A percentile compares a stretch with the other conserved stretches of the same genome.
Conservation (phyloP, 116 monocot species). For the Posidonia oceanica region DNA sequence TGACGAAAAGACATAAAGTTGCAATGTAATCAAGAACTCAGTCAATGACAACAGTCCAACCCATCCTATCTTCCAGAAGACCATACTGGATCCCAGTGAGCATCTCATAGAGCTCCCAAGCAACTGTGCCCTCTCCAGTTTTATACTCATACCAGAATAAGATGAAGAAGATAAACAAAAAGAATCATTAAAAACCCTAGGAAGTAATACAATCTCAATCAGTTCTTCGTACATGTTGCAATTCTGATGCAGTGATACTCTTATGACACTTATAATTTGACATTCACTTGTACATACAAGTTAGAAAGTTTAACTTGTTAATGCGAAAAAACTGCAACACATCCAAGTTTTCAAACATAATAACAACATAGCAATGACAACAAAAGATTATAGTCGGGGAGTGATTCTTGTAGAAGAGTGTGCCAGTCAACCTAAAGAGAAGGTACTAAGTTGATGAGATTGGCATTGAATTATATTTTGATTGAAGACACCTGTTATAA, state of each 20-base stretch:
- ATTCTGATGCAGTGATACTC: not conserved
- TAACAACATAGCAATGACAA: too few species aligned
- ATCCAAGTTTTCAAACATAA: too few species aligned
- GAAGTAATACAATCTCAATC: not conserved
- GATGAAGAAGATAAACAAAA: not conserved
- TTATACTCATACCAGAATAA: slow-evolving; percentile 44
- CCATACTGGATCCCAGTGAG: slow-evolving; percentile 84
- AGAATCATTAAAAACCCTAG: slow-evolving; percentile 7
- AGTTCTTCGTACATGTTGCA: not conserved
- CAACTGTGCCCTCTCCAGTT: slow-evolving; percentile 32
- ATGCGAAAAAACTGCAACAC: too few species aligned
- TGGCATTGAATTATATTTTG: too few species aligned
- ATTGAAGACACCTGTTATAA: too few species aligned
- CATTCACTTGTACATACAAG: not conserved
- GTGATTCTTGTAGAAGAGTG: too few species aligned
- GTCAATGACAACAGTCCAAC: slow-evolving; percentile 56
- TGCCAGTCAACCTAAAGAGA: too few species aligned
- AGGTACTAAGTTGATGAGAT: too few species aligned
- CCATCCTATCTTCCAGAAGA: slow-evolving; percentile 52
- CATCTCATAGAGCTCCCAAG: slow-evolving; percentile 30
- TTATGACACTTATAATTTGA: too few species aligned
- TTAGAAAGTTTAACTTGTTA: not conserved
- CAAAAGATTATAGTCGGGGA: too few species aligned
- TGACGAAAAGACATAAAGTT: too few species aligned
- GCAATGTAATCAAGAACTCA: slow-evolving; percentile 4